Evolutionary conservation across 1,139 yeast genomes (phyloP), one percentile per base, ranked within the genome.

Genomic region (Hyphopichia fennica): DNA sequence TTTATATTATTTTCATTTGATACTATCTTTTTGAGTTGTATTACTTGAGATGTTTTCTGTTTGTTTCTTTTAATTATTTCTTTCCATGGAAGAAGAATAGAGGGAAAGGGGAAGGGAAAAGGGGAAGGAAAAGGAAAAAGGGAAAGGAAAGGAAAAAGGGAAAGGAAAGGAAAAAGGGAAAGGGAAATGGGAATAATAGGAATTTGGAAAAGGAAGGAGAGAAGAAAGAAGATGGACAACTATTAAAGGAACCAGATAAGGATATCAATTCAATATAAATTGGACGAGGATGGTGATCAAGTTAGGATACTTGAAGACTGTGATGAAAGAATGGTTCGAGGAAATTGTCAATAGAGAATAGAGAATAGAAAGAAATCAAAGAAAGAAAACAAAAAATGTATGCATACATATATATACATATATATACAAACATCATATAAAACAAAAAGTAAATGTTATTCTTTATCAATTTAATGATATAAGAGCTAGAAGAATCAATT

Each of bases 81-180:
- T 22, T 22, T 22, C 25, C 10, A 22, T 22, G 42, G 45, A 38
- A 47, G 40, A 31, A 35, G 44, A 41, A 41, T 37, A 30, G 37
- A 32, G 29, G 37, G 27, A 25, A 37, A 27, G 18, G 39, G 27
- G 22, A 15, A 25, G 38, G 32, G 33, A 39, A 39, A 20, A 27
- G 20, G 29, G 37, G 37, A 34, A 34, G 19, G 38, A 33, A 18
- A 37, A 22, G 23, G 36, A 40, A 39, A 35, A 40, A 27, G 13
- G 34, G n/a, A 20, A 34, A 34, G 41, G 41, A 42, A 41, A 32
- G 40, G 36, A 30, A 41, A 43, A 33, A 36, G 41, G 35, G 39
- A 38, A 14, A 17, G 22, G 23, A 13, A 27, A 36, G 31, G 31
- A 39, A 38, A 20, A 29, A 25, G 30, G 38, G 37, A 34, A 34